These are phyloP conservation scores for Phyllostachys edulis DNA, from an alignment of 176 grass and related monocot genomes.

Conservation along the genomic window DNA sequence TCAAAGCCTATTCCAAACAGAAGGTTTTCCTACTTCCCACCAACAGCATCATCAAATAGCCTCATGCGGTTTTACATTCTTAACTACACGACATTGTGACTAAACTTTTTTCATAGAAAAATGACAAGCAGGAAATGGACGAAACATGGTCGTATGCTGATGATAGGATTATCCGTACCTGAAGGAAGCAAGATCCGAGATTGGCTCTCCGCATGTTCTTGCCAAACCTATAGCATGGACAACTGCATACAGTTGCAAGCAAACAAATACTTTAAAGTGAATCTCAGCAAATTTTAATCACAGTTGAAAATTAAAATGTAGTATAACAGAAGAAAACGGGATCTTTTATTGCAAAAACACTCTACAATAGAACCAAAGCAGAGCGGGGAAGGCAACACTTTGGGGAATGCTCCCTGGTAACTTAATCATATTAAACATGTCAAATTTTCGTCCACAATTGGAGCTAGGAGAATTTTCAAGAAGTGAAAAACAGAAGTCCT, in stretches of 20 bases:
- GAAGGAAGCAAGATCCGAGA: slow-evolving; percentile 91
- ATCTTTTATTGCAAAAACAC: background rate
- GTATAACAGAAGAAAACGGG: background rate
- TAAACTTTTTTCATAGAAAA: background rate
- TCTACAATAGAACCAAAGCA: slow-evolving; percentile 9
- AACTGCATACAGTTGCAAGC: slow-evolving; percentile 60
- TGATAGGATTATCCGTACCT: slow-evolving; percentile 52
- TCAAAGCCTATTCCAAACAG: background rate
- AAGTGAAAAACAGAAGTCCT: too few relatives aligned
- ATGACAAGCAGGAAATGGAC: slow-evolving; percentile 24
- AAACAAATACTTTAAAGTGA: slow-evolving; percentile 19
- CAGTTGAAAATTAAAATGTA: slow-evolving; percentile 18
- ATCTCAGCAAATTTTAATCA: slow-evolving; percentile 20
- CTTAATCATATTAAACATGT: slow-evolving; percentile 11
- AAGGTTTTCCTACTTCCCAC: slow-evolving; percentile 9
- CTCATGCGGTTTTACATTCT: slow-evolving; percentile 24
- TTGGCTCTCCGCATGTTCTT: slow-evolving; percentile 88
- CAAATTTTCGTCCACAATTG: background rate
- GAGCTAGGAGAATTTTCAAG: background rate
- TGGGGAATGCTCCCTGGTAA: slow-evolving; percentile 33
- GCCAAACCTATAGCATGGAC: slow-evolving; percentile 93
- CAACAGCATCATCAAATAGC: background rate
- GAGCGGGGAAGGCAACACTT: background rate
- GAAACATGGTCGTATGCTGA: background rate
- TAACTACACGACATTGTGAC: background rate